Conservation (phyloP, 352 stramenopile species). For the Globisporangium alternatum region DNA sequence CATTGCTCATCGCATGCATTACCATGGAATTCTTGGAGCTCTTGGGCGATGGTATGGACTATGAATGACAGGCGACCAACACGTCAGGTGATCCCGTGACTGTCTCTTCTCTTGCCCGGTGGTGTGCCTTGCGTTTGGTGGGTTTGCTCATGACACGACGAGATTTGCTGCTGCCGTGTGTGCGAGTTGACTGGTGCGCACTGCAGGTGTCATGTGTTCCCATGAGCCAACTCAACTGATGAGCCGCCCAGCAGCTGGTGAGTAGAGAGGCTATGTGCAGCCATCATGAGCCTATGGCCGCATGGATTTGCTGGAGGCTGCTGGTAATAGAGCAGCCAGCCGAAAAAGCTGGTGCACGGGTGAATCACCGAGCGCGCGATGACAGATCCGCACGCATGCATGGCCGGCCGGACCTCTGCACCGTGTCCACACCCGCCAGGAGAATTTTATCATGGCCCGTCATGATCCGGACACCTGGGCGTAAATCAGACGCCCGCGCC, state of each 20-base stretch:
- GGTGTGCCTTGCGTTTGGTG: background rate
- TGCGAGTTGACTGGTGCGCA: background rate
- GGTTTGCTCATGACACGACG: background rate
- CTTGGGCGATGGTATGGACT: background rate
- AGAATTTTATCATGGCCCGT: conserved; percentile 11
- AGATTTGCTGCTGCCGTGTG: background rate
- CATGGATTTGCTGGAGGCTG: background rate
- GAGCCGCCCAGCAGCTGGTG: background rate
- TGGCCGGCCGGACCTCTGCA: background rate
- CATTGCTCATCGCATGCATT: too few relatives aligned
- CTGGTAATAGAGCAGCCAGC: too few relatives aligned
- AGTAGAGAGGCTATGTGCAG: conserved; percentile 1
- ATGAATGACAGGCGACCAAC: background rate
- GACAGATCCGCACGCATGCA: background rate
- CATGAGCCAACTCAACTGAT: conserved; percentile 10
- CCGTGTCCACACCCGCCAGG: background rate
- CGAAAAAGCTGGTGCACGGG: too few relatives aligned
- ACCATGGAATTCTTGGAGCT: background rate
- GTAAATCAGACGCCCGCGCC: background rate
- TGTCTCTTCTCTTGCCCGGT: background rate
- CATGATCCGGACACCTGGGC: background rate
- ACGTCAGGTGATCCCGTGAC: background rate
- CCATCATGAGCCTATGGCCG: background rate
- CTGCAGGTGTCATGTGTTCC: background rate
- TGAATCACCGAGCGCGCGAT: background rate